Conservation (phyloP, 2,329 filamentous ascomycete genomes). For the Xylaria sp. region DNA sequence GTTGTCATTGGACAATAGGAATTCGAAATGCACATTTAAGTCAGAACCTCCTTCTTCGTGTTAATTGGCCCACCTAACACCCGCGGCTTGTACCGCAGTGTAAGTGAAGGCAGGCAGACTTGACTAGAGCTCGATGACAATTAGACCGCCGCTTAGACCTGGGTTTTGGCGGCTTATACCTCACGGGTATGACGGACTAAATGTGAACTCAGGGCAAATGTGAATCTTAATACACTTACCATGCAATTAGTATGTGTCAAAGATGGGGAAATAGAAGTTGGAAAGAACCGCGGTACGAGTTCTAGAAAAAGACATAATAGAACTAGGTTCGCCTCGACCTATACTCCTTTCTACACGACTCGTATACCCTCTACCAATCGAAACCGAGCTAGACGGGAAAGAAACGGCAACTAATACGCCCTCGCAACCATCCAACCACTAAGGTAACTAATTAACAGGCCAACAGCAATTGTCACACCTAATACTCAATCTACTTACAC, state of each 20-base stretch:
- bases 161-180: background rate
- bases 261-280: background rate
- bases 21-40: background rate
- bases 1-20: conserved; percentile 4
- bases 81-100: too few relatives aligned
- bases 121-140: background rate
- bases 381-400: background rate
- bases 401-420: background rate
- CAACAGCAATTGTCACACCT: background rate
- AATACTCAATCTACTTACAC: background rate
- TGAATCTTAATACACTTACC: background rate
- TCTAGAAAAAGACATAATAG: background rate
- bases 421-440: background rate
- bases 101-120: background rate
- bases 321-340: background rate
- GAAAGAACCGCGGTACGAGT: background rate
- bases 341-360: background rate
- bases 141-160: background rate
- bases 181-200: background rate
- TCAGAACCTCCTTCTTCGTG: background rate
- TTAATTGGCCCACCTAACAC: background rate
- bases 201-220: background rate
- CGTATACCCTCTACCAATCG: conserved; percentile 26
- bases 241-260: background rate
- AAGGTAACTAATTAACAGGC: background rate